Conservation (phyloP, 2,329 filamentous ascomycete genomes). For the Tolypocladium guangdongense region DNA sequence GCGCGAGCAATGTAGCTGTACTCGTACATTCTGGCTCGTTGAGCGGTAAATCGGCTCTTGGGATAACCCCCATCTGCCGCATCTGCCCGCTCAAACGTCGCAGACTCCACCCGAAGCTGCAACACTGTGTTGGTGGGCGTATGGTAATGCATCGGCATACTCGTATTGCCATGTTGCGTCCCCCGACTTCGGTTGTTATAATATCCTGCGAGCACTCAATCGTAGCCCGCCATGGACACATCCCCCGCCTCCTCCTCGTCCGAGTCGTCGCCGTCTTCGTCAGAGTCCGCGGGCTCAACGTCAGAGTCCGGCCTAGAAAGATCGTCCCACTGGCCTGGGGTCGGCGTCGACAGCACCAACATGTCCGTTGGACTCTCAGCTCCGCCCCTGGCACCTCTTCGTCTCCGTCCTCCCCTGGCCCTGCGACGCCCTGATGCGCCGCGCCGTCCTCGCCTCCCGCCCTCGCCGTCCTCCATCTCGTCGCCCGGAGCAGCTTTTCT, state of each 20-base stretch:
- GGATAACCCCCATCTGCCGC: not conserved
- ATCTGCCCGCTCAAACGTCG: not conserved
- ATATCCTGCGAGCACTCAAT: not conserved
- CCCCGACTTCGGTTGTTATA: too few species aligned
- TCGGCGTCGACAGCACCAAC: conserved; percentile 20
- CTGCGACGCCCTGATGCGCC: conserved; percentile 8
- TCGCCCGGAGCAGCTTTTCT: conserved; percentile 6
- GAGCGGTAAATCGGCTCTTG: too few species aligned
- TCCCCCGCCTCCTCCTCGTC: conserved; percentile 13
- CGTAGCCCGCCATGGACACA: conserved; percentile 13
- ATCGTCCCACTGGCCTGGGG: conserved; percentile 23
- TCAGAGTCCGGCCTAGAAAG: conserved; percentile 15
- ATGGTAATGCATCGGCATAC: not conserved
- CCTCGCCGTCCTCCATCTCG: conserved; percentile 13
- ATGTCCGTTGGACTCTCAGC: not conserved
- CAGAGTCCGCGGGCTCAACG: conserved; percentile 8
- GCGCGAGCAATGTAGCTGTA: too few species aligned
- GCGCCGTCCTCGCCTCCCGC: not conserved
- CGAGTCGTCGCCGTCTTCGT: conserved; percentile 11
- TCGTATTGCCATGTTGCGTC: not conserved
- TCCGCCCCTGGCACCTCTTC: conserved; percentile 8
- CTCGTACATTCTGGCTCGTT: too few species aligned
- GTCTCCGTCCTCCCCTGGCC: conserved; percentile 8
- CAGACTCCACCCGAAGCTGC: too few species aligned
- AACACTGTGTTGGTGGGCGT: not conserved